Conservation (phyloP, 1,284 basidiomycete species). For the Salmacisia buchloeana region DNA sequence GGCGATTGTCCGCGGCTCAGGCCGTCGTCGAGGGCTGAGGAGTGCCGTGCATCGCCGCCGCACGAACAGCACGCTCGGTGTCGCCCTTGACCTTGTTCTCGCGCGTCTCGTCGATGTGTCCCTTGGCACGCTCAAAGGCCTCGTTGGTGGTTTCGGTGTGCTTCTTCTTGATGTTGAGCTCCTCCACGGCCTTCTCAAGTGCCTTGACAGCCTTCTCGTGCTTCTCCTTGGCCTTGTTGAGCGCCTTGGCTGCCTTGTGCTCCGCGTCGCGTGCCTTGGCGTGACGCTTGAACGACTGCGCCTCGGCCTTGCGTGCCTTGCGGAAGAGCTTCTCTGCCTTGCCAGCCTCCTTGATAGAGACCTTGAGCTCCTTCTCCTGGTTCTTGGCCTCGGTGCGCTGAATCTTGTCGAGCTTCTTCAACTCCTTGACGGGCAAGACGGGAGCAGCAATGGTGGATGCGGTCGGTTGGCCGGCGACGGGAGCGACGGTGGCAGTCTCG, state of each 20-base stretch:
- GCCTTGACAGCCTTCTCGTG: conserved; percentile 35
- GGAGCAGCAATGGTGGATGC: neutral
- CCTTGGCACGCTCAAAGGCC: conserved; percentile 33
- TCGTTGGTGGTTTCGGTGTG: conserved; percentile 30
- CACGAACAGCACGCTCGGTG: conserved; percentile 26
- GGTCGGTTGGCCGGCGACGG: conserved; percentile 1
- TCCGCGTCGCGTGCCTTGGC: conserved; percentile 34
- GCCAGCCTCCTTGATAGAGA: conserved; percentile 36
- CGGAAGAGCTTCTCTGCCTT: conserved; percentile 35
- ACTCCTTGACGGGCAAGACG: conserved; percentile 29
- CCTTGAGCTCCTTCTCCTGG: conserved; percentile 36
- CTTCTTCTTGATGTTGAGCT: conserved; percentile 43
- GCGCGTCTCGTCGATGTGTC: conserved; percentile 31
- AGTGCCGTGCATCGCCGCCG: conserved; percentile 25
- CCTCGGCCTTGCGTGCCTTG: conserved; percentile 37
- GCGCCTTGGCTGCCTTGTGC: conserved; percentile 38
- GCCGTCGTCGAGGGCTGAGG: conserved; percentile 9
- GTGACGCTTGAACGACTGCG: conserved; percentile 36
- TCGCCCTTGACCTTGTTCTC: conserved; percentile 34
- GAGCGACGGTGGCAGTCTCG: neutral
- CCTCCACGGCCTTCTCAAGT: conserved; percentile 34
- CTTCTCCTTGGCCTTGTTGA: conserved; percentile 32
- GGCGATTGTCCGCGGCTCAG: no score
- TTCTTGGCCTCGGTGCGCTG: conserved; percentile 41
- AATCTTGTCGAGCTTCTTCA: conserved; percentile 44